These are phyloP conservation scores for Strobilomyces dryophilus DNA, from an alignment of 768 basidiomycete genomes.

Conservation along the genomic window DNA sequence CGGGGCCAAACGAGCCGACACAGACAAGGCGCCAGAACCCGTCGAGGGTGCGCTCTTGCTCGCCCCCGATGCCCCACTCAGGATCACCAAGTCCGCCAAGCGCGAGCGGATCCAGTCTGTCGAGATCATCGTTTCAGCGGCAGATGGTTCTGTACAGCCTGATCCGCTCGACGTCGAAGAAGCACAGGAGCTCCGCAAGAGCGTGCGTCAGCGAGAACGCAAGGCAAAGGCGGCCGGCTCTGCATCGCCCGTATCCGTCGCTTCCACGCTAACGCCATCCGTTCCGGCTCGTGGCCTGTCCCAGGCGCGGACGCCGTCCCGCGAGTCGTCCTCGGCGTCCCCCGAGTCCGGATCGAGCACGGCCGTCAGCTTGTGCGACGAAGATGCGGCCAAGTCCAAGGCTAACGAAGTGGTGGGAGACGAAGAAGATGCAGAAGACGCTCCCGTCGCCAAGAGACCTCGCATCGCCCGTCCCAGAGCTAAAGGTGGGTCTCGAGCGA, in stretches of 20 bases:
- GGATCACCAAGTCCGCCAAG: slow-evolving; percentile 16
- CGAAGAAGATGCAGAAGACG: slow-evolving; percentile 14
- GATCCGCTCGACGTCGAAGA: slow-evolving; percentile 19
- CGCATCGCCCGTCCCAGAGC: slow-evolving; percentile 20
- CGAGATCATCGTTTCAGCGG: slow-evolving; percentile 5
- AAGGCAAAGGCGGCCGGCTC: slow-evolving; percentile 16
- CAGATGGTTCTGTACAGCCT: slow-evolving; percentile 10
- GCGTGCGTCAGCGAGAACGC: slow-evolving; percentile 29
- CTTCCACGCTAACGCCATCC: slow-evolving; percentile 29
- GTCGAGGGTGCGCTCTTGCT: slow-evolving; percentile 14
- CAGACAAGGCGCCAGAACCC: background rate
- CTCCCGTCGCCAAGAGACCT: slow-evolving; percentile 16
- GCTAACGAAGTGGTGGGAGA: slow-evolving; percentile 10
- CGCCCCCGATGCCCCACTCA: slow-evolving; percentile 10
- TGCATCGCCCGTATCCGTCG: slow-evolving; percentile 25
- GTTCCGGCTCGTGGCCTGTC: slow-evolving; percentile 19
- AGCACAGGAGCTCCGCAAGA: slow-evolving; percentile 24
- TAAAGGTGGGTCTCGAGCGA: slow-evolving; percentile 20
- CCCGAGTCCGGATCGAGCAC: slow-evolving; percentile 32
- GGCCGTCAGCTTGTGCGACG: slow-evolving; percentile 30
- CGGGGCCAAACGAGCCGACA: slow-evolving; percentile 3
- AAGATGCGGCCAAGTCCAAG: slow-evolving; percentile 24
- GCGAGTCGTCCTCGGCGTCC: slow-evolving; percentile 19
- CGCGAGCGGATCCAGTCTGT: slow-evolving; percentile 20
- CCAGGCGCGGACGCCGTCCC: slow-evolving; percentile 20